Evolutionary conservation across 495 filamentous ascomycete genomes (phyloP).

Genomic region (Hyaloscypha variabilis): DNA sequence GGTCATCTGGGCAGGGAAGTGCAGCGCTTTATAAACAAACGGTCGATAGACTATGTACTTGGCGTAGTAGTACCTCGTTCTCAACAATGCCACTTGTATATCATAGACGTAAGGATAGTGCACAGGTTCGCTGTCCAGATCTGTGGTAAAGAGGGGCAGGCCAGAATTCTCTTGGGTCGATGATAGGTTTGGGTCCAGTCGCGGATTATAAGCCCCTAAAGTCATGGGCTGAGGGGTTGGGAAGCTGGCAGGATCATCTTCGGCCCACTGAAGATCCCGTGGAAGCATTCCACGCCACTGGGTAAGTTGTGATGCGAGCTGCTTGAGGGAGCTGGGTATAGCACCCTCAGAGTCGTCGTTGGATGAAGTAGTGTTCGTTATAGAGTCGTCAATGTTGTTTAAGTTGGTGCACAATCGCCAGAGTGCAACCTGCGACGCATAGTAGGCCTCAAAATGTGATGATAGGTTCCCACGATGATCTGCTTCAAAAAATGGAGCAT

Average conservation of each 20-base stretch:
- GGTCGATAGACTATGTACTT: slow-evolving; percentile 61
- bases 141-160: slow-evolving; percentile 46
- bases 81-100: slow-evolving; percentile 55
- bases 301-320: slow-evolving; percentile 52
- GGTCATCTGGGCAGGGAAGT: slow-evolving; percentile 55
- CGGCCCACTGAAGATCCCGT: slow-evolving; percentile 53
- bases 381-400: slow-evolving; percentile 49
- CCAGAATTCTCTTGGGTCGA: neutral
- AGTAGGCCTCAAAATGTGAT: slow-evolving; percentile 56
- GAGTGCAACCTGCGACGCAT: slow-evolving; percentile 59
- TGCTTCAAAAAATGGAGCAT: slow-evolving; percentile 43
- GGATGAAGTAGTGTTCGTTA: slow-evolving; percentile 24
- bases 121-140: slow-evolving; percentile 45
- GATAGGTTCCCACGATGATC: slow-evolving; percentile 51
- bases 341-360: slow-evolving; percentile 25
- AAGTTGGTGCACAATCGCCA: slow-evolving; percentile 51
- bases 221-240: slow-evolving; percentile 29
- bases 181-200: slow-evolving; percentile 28
- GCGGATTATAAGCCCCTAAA: slow-evolving; percentile 4
- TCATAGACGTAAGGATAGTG: slow-evolving; percentile 53
- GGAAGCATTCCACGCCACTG: slow-evolving; percentile 59
- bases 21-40: slow-evolving; percentile 63
- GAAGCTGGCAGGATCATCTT: slow-evolving; percentile 49
- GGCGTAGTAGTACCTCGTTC: slow-evolving; percentile 61
- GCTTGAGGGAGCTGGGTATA: slow-evolving; percentile 43